Evolutionary conservation across 495 filamentous ascomycete genomes (phyloP).

Genomic region (Cenococcum geophilum): DNA sequence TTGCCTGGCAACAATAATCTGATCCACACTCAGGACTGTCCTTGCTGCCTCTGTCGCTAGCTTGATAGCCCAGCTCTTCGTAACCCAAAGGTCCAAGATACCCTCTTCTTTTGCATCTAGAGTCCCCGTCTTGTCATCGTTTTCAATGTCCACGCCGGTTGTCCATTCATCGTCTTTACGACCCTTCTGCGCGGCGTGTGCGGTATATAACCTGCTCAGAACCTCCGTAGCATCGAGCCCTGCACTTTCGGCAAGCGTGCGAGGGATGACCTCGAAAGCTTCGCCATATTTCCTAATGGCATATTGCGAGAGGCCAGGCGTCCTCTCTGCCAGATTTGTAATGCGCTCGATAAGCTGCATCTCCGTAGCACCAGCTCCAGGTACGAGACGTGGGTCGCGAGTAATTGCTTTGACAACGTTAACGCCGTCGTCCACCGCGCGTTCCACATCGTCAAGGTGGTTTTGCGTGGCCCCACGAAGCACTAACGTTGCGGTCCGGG

Average conservation of each 20-base stretch:
- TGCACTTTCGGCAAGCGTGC: slow-evolving; percentile 87
- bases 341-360: slow-evolving; percentile 92
- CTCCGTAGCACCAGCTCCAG: slow-evolving; percentile 93
- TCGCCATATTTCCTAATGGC: slow-evolving; percentile 96
- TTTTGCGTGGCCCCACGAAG: slow-evolving; percentile 96
- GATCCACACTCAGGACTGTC: slow-evolving; percentile 93
- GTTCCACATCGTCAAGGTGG: slow-evolving; percentile 93
- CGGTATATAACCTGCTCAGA: slow-evolving; percentile 82
- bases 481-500: slow-evolving; percentile 89
- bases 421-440: slow-evolving; percentile 96
- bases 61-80: slow-evolving; percentile 94
- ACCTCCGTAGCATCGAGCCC: slow-evolving; percentile 95
- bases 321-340: slow-evolving; percentile 79
- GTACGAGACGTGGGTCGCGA: slow-evolving; percentile 81
- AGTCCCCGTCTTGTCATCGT: slow-evolving; percentile 69
- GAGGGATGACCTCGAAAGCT: slow-evolving; percentile 93
- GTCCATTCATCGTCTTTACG: slow-evolving; percentile 54
- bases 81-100: slow-evolving; percentile 84
- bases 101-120: slow-evolving; percentile 83
- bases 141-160: slow-evolving; percentile 89
- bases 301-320: slow-evolving; percentile 86
- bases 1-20: slow-evolving; percentile 97
- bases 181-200: slow-evolving; percentile 65
- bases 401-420: slow-evolving; percentile 99
- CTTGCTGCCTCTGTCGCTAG: slow-evolving; percentile 90